phyloP scores from a whole-genome alignment of 768 basidiomycete species.

The Boletus bicolor region DNA sequence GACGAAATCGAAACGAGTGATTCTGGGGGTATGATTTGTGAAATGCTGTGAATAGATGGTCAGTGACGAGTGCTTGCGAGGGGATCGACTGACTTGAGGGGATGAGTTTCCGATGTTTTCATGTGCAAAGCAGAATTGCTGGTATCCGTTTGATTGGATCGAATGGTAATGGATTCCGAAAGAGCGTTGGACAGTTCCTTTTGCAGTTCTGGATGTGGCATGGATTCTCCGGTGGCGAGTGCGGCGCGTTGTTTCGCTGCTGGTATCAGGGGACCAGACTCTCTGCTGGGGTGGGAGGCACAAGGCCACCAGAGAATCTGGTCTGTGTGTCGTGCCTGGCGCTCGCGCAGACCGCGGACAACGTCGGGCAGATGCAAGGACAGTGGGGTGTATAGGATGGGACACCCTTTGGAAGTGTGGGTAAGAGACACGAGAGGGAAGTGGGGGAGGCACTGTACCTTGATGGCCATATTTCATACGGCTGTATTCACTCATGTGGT shows the following conservation, averaged over 20 bases:
- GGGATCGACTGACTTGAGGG: conserved; percentile 65
- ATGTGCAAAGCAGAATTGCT: conserved; percentile 21
- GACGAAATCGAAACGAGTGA: conserved; percentile 42
- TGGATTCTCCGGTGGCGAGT: conserved; percentile 14
- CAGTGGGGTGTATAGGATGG: conserved; percentile 57
- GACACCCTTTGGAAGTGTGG: conserved; percentile 43
- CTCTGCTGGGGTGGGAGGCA: neutral
- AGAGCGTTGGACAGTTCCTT: conserved; percentile 55
- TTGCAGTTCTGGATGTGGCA: conserved; percentile 34
- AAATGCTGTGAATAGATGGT: conserved; percentile 38
- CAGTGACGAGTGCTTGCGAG: neutral
- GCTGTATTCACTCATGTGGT: conserved; percentile 71
- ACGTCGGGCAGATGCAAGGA: conserved; percentile 61
- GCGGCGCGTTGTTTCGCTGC: conserved; percentile 24
- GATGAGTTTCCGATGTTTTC: conserved; percentile 79
- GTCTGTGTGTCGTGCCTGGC: conserved; percentile 43
- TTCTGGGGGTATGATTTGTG: conserved; percentile 54
- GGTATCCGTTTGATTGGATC: neutral
- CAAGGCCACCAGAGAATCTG: conserved; percentile 51
- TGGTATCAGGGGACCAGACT: conserved; percentile 16
- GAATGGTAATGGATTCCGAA: conserved; percentile 36
- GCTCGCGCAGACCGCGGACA: conserved; percentile 47
- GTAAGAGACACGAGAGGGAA: neutral
- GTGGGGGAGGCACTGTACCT: conserved; percentile 17
- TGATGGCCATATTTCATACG: conserved; percentile 60